Evolutionary conservation across 768 basidiomycete species (phyloP), one percentile per base, ranked within the genome.

Genomic region (Peribolospora kevripleyi): DNA sequence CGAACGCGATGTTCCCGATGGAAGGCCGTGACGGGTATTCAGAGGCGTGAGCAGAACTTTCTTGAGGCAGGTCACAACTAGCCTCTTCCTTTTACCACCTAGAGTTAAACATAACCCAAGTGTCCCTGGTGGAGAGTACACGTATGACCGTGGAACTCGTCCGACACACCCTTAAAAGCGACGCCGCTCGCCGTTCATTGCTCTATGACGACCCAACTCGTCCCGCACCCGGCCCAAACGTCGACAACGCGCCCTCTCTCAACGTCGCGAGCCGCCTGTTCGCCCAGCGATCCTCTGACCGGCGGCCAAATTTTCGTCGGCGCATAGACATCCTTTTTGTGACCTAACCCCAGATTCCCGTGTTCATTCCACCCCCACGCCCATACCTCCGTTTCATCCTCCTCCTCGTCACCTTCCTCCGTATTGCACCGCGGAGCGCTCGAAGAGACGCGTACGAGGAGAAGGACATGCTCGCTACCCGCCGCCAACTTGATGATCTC

Each of bases 341-440:
- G 70, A 0, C 78, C 80, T 36, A 76, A 63, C 0, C 84, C 87
- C 38, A 95, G 71, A 66, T 93, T 97, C 6, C 91, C 91, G 64
- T 95, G 91, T 66, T 97, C 91, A 66, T 95, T 97, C 90, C 91
- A 97, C 0, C 91, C 91, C 84, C 90, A 93, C 0, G 77, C 83
- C 76, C 78, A 83, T 0, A 88, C 74, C 59, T 75, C 73, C 1
- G 61, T 57, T 6, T 53, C 58, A 5, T 13, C 57, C 5, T 49
- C 48, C 10, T 37, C 47, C 37, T 36, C 42, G n/a, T 54, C 42
- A 1, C 39, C 47, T 8, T 42, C n/a, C 3, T 5, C 42, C n/a
- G 25, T 7, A 1, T 7, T 13, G 51, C 14, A 56, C 13, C 43
- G 40, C 4, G 59, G 52, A 52, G 57, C 55, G 2, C 9, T 25